Conservation (phyloP, 2,329 filamentous ascomycete species). For the Trichoderma afroharzianum region DNA sequence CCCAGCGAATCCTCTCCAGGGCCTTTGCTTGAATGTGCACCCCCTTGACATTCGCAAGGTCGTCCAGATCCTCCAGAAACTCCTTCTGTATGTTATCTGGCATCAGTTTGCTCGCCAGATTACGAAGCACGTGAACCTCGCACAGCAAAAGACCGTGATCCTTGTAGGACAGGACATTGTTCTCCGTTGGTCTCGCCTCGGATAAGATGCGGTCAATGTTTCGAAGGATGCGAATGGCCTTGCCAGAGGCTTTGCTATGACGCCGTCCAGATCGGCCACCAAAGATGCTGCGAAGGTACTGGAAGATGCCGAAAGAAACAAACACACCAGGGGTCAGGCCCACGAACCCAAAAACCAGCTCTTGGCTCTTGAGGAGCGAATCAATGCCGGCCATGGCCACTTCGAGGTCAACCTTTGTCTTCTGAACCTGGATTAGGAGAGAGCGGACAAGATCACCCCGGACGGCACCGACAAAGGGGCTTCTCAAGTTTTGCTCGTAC, state of each 20-base stretch:
- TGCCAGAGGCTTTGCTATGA: slow-evolving; percentile 61
- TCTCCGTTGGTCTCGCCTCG: slow-evolving; percentile 64
- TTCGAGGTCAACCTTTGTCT: slow-evolving; percentile 97
- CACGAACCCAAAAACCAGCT: slow-evolving; percentile 96
- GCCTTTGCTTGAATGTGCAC: slow-evolving; percentile 75
- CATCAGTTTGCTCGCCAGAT: slow-evolving; percentile 57
- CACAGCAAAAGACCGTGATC: slow-evolving; percentile 88
- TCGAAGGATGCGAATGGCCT: slow-evolving; percentile 73
- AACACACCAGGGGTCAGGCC: slow-evolving; percentile 91
- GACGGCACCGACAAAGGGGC: slow-evolving; percentile 76
- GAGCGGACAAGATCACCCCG: slow-evolving; percentile 84
- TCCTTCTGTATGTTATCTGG: slow-evolving; percentile 74
- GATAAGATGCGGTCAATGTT: slow-evolving; percentile 82
- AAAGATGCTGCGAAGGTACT: slow-evolving; percentile 68
- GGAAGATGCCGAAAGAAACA: slow-evolving; percentile 69
- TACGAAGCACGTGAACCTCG: slow-evolving; percentile 80
- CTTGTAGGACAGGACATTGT: slow-evolving; percentile 79
- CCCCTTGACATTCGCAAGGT: slow-evolving; percentile 79
- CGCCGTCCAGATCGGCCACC: slow-evolving; percentile 67
- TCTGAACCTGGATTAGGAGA: slow-evolving; percentile 93
- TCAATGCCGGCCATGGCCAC: slow-evolving; percentile 96
- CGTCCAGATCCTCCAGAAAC: slow-evolving; percentile 83
- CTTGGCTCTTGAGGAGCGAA: slow-evolving; percentile 88
- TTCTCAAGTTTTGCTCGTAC: slow-evolving; percentile 84
- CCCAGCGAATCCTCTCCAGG: slow-evolving; percentile 82